Evolutionary conservation across 306 rosid genomes (phyloP), one percentile per base, ranked within the genome.

Genomic region (Dryas drummondii): DNA sequence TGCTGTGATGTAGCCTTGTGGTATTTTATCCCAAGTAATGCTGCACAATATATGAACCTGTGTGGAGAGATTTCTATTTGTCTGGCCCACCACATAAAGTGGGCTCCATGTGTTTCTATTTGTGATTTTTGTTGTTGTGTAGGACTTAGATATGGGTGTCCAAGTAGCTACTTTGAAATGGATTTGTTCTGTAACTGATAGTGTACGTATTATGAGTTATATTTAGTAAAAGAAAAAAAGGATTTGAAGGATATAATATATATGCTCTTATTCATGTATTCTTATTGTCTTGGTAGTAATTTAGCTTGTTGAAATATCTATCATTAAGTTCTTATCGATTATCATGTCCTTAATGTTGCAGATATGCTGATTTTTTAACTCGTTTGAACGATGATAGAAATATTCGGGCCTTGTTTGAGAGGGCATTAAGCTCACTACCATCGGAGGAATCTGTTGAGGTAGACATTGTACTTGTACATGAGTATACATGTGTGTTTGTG

Each of bases 311-410:
- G 26, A 4, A 37, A 64, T 42, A 67, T 49, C 63, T 66, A 15
- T 66, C 11, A 46, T 51, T 19, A 4, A 14, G 9, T 53, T 19
- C 37, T 37, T 22, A 56, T n/a, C 4, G 32, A 26, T 32, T 70
- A 49, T 52, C 19, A 16, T 83, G 81, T 81, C 79, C 57, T 64
- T 72, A 72, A 44, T 82, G 45, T 76, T 75, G 80, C 84, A 94
- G 98, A 83, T 94, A 94, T 85, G 93, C 97, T 55, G 97, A 94
- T 87, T 94, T 94, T 83, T 87, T 94, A 86, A 88, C 90, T 64
- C 93, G 96, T 50, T 82, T 94, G 85, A 94, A 94, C 81, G 98
- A 91, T 80, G 97, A 94, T 84, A 88, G 89, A 84, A 91, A 94
- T 76, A 90, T 94, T 76, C 88, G 97, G n/a, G 98, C 98, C 71